Conservation (phyloP, 768 basidiomycete species). For the Kwoniella newhampshirensis region DNA sequence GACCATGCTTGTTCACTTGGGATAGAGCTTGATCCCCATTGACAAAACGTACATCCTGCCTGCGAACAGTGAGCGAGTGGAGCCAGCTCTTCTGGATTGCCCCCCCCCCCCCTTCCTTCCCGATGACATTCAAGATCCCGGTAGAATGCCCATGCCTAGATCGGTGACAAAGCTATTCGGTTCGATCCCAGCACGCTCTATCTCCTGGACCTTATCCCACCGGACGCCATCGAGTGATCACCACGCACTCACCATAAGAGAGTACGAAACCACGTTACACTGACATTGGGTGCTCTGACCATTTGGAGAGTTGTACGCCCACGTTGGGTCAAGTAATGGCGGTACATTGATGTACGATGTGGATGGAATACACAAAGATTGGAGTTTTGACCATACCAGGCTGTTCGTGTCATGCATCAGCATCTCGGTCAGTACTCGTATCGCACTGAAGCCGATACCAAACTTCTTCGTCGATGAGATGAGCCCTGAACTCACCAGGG, state of each 20-base stretch:
- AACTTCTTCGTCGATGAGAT: not conserved
- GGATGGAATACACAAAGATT: constrained; percentile 37
- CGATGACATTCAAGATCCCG: too few relatives aligned
- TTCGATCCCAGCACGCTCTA: too few relatives aligned
- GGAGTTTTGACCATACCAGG: constrained; percentile 39
- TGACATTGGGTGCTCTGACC: constrained; percentile 25
- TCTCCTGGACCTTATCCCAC: too few relatives aligned
- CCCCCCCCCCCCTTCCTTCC: too few relatives aligned
- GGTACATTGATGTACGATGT: constrained; percentile 39
- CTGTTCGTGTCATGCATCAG: too few relatives aligned
- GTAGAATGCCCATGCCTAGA: too few relatives aligned
- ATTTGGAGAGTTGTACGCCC: constrained; percentile 29
- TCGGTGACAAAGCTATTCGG: too few relatives aligned
- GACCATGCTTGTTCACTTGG: constrained; percentile 12
- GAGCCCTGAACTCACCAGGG: constrained; percentile 38
- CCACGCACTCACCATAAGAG: constrained; percentile 37
- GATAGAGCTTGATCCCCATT: constrained; percentile 3
- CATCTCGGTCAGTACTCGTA: too few relatives aligned
- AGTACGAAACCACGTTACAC: constrained; percentile 39
- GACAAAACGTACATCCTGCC: constrained; percentile 26
- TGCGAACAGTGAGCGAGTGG: not conserved
- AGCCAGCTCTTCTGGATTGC: too few relatives aligned
- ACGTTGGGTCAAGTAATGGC: constrained; percentile 30
- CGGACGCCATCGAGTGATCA: not conserved
- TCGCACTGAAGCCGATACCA: too few relatives aligned